Base-by-base conservation (phyloP, 257 asterid genomes). In the Solanum phureja region DNA sequence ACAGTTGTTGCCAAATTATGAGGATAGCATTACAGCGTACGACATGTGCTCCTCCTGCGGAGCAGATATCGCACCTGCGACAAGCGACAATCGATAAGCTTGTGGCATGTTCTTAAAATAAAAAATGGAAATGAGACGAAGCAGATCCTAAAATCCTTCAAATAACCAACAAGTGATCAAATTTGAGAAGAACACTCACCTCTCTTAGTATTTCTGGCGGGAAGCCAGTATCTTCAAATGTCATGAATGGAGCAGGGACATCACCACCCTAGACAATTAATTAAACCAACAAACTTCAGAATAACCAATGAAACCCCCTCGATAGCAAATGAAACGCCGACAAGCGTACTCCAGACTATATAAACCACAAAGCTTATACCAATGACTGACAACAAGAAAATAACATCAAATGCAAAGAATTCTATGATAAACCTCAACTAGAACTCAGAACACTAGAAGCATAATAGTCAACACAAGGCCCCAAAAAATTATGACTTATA, bases 11-110 rank as follows among this genome's bases (percentile, higher is more conserved):
- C 88, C 91, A 91, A 94, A 92, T 91, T 92, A 95, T 94, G 98
- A 92, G 93, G 98, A 93, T 69, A 90, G 96, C 98, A 97, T 91
- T 91, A 98, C 99, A 96, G 99, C 98, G 99, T 95, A 96, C 98
- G 99, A 96, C 99, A 96, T 94, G 97, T 96, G 99, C 99, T 96
- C 99, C 98, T 91, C 98, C 98, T 90, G 93, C 85, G 99, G 99
- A 96, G 99, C 99, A 96, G 96, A 96, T 96, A 96, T 96, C 99
- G 99, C 99, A 96, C 98, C 98, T 95, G 98, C 99, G 98, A 94
- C 95, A 96, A 96, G 96, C 91, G 93, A 95, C 84, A 95, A 93
- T 90, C 90, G 86, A 96, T 93, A 93, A 97, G 98, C 95, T 92
- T 88, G 91, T 92, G 91, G 91, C 84, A 88, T 76, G 44, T 93